Percentiles rank a stretch among this genome's conserved stretches.
These are phyloP conservation scores for Knufia fluminis DNA, from an alignment of 2,329 filamentous ascomycete species.

Conservation along the genomic window DNA sequence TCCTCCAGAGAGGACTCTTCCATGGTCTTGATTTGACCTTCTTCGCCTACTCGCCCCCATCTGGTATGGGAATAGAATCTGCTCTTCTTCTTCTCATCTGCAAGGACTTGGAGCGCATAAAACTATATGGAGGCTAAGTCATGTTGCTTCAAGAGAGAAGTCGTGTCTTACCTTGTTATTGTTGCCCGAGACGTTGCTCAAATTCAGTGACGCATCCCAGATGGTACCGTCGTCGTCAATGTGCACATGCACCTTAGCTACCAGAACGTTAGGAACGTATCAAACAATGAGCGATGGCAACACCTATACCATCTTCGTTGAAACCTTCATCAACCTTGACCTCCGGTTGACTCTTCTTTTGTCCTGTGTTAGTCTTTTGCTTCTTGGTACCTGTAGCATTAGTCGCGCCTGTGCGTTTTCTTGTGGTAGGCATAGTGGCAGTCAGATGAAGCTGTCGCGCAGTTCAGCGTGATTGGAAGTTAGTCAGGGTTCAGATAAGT, in stretches of 20 bases:
- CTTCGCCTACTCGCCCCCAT: slow-evolving; percentile 66
- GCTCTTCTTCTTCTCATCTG: slow-evolving; percentile 23
- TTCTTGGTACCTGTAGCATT: slow-evolving; percentile 3
- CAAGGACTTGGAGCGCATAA: slow-evolving; percentile 23
- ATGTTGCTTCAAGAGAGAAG: not conserved
- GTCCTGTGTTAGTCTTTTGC: slow-evolving; percentile 4
- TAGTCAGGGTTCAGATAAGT: no score
- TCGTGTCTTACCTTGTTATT: slow-evolving; percentile 54
- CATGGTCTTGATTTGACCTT: slow-evolving; percentile 33
- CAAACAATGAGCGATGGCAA: not conserved
- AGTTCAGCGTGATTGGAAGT: no score
- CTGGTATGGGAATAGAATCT: slow-evolving; percentile 59
- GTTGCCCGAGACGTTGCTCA: slow-evolving; percentile 50
- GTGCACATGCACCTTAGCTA: slow-evolving; percentile 46
- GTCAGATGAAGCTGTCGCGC: no score
- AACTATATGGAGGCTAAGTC: not conserved
- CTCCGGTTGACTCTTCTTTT: not conserved
- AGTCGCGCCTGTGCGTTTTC: slow-evolving; percentile 4
- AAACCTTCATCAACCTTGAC: slow-evolving; percentile 9
- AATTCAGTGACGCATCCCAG: slow-evolving; percentile 69
- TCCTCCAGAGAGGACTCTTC: slow-evolving; percentile 30
- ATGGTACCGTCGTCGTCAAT: slow-evolving; percentile 58
- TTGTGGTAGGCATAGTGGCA: slow-evolving; percentile 4
- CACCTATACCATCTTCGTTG: slow-evolving; percentile 2
- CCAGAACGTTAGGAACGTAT: slow-evolving; percentile 25